phyloP scores from a whole-genome alignment of 192 early-diverging fungal genomes.

The Phycomyces nitens region DNA sequence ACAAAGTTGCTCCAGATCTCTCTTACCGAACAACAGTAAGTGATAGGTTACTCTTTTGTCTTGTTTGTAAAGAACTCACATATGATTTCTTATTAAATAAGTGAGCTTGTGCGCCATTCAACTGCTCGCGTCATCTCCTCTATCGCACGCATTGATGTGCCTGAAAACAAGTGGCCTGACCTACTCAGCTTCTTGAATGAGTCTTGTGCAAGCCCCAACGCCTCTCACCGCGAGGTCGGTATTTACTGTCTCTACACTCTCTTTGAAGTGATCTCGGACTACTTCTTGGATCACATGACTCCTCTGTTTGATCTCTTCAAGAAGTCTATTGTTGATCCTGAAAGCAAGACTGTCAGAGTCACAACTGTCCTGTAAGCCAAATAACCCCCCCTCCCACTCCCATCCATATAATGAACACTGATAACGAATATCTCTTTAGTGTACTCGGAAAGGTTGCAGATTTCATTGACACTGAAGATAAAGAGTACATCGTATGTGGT shows the following conservation, averaged over 20 bases:
- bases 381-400: no score
- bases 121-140: constrained; percentile 88
- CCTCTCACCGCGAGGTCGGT: constrained; percentile 82
- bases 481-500: constrained; percentile 59
- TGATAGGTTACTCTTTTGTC: background rate
- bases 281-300: constrained; percentile 54
- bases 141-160: constrained; percentile 78
- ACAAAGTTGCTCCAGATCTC: constrained; percentile 67
- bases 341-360: constrained; percentile 75
- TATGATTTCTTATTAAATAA: constrained; percentile 21
- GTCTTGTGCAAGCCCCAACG: constrained; percentile 68
- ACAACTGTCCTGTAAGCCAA: constrained; percentile 65
- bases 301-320: constrained; percentile 75
- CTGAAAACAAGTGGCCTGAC: constrained; percentile 72
- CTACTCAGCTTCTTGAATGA: constrained; percentile 77
- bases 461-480: constrained; percentile 23
- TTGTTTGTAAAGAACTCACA: constrained; percentile 16
- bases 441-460: constrained; percentile 15
- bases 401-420: no score
- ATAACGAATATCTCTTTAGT: constrained; percentile 5
- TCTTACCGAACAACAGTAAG: constrained; percentile 69
- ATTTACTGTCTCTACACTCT: constrained; percentile 82
- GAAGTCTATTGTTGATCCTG: constrained; percentile 73
- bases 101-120: constrained; percentile 69
- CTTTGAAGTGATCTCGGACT: constrained; percentile 82